Evolutionary conservation across 352 stramenopile species (phyloP).

Genomic region (Phytophthora macrochlamydospora): DNA sequence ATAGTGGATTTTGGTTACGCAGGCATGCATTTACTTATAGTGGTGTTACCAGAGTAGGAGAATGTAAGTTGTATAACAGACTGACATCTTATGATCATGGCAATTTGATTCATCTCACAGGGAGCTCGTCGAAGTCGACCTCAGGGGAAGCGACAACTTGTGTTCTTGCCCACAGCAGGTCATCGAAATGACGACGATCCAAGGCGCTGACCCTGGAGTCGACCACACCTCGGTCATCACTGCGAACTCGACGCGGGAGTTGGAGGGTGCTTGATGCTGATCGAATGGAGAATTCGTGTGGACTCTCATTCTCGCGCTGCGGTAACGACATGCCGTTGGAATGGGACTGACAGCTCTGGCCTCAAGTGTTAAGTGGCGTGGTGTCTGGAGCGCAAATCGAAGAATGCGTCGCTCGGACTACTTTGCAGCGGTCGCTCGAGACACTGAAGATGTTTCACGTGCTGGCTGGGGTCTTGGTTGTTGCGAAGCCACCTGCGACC

Average conservation of each 20-base stretch:
- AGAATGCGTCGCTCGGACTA: neutral
- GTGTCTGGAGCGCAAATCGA: neutral
- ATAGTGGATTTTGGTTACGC: no score
- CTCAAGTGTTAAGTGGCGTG: neutral
- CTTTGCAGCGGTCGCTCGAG: neutral
- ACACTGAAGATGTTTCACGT: neutral
- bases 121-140: conserved; percentile 18
- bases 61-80: no score
- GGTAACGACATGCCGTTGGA: neutral
- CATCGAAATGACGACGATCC: conserved; percentile 8
- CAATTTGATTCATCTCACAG: no score
- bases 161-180: conserved; percentile 15
- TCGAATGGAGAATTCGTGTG: neutral
- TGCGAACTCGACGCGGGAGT: no score
- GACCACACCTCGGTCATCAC: no score
- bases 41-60: no score
- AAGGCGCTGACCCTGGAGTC: neutral
- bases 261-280: no score
- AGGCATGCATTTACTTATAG: no score
- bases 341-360: neutral
- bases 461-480: neutral
- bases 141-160: conserved; percentile 17
- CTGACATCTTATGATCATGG: no score
- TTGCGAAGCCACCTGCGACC: neutral
- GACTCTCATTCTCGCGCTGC: neutral